phyloP scores from a whole-genome alignment of 129 eudicot genomes.

The Solidago caesia region DNA sequence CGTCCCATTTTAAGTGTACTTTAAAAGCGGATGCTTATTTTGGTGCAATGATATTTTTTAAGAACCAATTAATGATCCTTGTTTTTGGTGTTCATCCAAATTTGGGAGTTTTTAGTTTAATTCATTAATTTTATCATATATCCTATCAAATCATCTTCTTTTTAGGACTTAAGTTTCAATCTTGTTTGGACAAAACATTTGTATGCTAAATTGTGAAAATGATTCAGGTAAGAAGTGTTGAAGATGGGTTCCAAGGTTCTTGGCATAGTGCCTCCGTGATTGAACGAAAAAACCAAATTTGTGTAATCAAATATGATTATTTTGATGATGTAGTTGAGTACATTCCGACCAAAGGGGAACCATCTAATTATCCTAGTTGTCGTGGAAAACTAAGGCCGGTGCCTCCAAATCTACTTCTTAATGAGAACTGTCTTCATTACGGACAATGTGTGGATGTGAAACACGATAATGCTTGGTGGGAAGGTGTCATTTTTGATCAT shows the following conservation, averaged over 20 bases:
- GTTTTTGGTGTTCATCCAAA: background rate
- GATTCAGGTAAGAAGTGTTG: constrained; percentile 58
- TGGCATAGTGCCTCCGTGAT: constrained; percentile 54
- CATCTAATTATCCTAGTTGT: constrained; percentile 13
- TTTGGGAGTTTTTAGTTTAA: background rate
- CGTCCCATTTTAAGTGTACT: too few species aligned
- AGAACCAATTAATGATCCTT: too few species aligned
- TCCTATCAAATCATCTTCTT: background rate
- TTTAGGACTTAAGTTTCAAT: background rate
- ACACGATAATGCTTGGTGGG: constrained; percentile 77
- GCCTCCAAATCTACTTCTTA: constrained; percentile 28
- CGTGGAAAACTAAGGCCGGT: constrained; percentile 57
- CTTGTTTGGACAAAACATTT: background rate
- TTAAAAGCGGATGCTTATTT: too few species aligned
- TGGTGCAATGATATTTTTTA: too few species aligned
- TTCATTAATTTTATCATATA: background rate
- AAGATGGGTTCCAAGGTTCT: constrained; percentile 64
- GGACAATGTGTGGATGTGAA: constrained; percentile 67
- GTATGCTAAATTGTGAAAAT: constrained; percentile 10
- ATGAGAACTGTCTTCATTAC: constrained; percentile 34
- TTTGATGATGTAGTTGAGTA: constrained; percentile 2
- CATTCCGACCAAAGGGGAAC: background rate
- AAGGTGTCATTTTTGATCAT: constrained; percentile 69
- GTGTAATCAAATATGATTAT: constrained; percentile 38
- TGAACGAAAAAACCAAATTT: constrained; percentile 16